Base-by-base conservation (phyloP, 2,329 filamentous ascomycete species). In the Microsporum canis region DNA sequence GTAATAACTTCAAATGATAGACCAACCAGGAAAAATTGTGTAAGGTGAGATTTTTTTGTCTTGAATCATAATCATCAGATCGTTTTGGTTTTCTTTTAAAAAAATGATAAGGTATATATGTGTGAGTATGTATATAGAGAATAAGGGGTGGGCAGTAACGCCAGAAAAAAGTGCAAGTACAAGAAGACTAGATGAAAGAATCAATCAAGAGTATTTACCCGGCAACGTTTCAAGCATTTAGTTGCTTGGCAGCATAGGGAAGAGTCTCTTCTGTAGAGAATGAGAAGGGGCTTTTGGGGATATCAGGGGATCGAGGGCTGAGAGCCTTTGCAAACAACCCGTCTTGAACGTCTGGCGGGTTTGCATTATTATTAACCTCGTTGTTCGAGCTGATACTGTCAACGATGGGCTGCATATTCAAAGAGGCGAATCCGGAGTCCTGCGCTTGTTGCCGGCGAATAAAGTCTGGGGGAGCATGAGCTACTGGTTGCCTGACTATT, bases 301-400 rank as follows among this genome's bases (percentile, higher is more conserved):
- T 90, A 66, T 95, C 90, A 0, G 91, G 91, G 68, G 88, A 91
- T 58, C 91, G 80, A 0, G 91, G 91, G 68, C 88, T 92, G 76
- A 96, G 84, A 1, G 89, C 90, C 59, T 95, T 81, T 0, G 90
- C 91, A 70, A 96, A 96, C 1, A 96, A 79, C 45, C 88, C 91
- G 62, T 95, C 90, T 66, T 90, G 87, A 4, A 67, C 64, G 72
- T 63, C 72, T 57, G 62, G 66, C 41, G 63, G 60, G 58, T 72
- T 68, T 1, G 68, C 63, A 6, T 63, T 68, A 69, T 69, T 65
- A 58, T 58, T 65, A 12, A 27, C 31, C 6, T 34, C 29, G 12
- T 55, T 55, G 27, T 56, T 56, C 43, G 47, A 49, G 12, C 27
- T 43, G 55, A 29, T 65, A 66, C 61, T 76, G 75, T 8, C 73